phyloP scores from a whole-genome alignment of 1,139 yeast genomes.

The Nadsonia starkeyi-henricii region DNA sequence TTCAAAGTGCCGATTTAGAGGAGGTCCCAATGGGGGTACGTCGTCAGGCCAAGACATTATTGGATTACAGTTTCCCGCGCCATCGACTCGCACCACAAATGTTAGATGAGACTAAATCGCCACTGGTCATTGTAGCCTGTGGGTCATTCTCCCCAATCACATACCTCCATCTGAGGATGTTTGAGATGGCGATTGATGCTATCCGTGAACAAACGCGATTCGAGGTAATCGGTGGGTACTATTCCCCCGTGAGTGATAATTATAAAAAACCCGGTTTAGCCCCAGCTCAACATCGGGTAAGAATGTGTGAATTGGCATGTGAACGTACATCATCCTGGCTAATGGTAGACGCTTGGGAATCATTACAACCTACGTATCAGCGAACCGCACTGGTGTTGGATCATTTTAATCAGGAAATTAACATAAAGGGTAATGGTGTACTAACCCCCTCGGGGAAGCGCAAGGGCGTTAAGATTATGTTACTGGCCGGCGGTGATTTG shows the following conservation, averaged over 20 bases:
- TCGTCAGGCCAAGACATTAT: constrained; percentile 63
- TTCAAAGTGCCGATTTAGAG: constrained; percentile 76
- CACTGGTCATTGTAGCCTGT: constrained; percentile 90
- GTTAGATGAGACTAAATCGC: constrained; percentile 65
- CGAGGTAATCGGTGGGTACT: constrained; percentile 93
- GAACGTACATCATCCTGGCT: constrained; percentile 95
- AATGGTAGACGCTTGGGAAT: constrained; percentile 99
- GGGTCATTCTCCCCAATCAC: constrained; percentile 96
- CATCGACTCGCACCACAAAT: constrained; percentile 67
- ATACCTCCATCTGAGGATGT: constrained; percentile 87
- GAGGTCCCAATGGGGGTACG: constrained; percentile 92
- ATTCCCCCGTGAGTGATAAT: constrained; percentile 93
- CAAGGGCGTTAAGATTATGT: constrained; percentile 86
- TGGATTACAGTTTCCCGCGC: constrained; percentile 65
- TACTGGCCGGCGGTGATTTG: constrained; percentile 93
- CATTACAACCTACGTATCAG: constrained; percentile 78
- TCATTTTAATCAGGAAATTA: constrained; percentile 91
- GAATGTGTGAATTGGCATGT: constrained; percentile 97
- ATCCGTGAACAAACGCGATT: constrained; percentile 83
- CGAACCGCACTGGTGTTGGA: constrained; percentile 92
- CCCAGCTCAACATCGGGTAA: constrained; percentile 71
- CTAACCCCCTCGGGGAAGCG: constrained; percentile 55
- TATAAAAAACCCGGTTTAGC: constrained; percentile 92
- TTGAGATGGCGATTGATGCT: constrained; percentile 97
- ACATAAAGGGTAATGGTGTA: constrained; percentile 82